phyloP scores from a whole-genome alignment of 164 flowering plant genomes.

The Piper betle region DNA sequence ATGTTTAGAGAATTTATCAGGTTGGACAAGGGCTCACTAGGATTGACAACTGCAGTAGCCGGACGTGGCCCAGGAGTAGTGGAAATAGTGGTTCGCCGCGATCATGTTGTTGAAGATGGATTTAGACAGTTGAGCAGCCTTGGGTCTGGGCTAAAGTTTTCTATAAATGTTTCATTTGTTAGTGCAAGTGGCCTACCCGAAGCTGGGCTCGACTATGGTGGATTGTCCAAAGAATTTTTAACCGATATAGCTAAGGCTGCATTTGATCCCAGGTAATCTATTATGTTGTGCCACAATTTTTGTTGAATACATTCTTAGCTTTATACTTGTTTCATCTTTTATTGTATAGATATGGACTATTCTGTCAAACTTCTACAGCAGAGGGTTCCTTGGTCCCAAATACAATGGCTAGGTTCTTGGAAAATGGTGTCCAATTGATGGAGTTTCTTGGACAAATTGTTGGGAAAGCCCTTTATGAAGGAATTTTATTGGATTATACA shows the following conservation, averaged over 20 bases:
- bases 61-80: slow-evolving; percentile 68
- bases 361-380: slow-evolving; percentile 75
- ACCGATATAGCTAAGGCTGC: slow-evolving; percentile 86
- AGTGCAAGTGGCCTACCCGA: slow-evolving; percentile 96
- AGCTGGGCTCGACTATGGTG: slow-evolving; percentile 99
- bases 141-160: slow-evolving; percentile 73
- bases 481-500: slow-evolving; percentile 86
- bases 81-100: slow-evolving; percentile 83
- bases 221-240: slow-evolving; percentile 86
- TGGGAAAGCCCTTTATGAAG: slow-evolving; percentile 99
- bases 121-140: slow-evolving; percentile 70
- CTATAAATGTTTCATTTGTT: slow-evolving; percentile 89
- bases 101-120: slow-evolving; percentile 95
- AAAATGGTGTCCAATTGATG: slow-evolving; percentile 85
- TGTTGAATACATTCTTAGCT: background rate
- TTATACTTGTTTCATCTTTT: background rate
- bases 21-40: slow-evolving; percentile 73
- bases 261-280: slow-evolving; percentile 60
- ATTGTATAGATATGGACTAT: slow-evolving; percentile 63
- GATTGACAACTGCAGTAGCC: slow-evolving; percentile 78
- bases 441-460: slow-evolving; percentile 97
- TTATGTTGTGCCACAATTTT: no score
- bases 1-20: slow-evolving; percentile 95
- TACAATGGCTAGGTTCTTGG: slow-evolving; percentile 59
- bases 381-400: slow-evolving; percentile 84